Evolutionary conservation across 1,284 basidiomycete genomes (phyloP).

Genomic region (Caloboletus firmus): DNA sequence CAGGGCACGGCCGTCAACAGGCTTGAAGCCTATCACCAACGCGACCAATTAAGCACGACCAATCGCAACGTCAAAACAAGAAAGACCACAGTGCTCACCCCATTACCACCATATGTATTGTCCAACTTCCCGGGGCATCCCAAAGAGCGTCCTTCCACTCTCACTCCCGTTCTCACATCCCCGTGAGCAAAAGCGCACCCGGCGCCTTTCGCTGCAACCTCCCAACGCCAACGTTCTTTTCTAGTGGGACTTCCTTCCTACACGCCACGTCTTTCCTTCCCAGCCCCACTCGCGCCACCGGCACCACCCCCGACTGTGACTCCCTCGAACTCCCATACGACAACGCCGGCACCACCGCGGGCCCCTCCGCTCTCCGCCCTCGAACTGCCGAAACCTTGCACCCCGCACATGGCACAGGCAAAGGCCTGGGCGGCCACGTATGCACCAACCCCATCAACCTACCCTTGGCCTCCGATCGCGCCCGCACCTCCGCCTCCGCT

Average conservation of each 20-base stretch:
- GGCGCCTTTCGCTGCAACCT: constrained; percentile 4
- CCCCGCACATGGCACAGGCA: constrained; percentile 1
- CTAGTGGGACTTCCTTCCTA: not conserved
- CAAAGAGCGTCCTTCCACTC: not conserved
- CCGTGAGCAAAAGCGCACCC: not conserved
- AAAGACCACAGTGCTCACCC: constrained; percentile 3
- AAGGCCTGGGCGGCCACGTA: constrained; percentile 26
- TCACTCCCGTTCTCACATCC: not conserved
- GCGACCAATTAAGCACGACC: not conserved
- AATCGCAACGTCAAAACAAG: not conserved
- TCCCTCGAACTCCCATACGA: constrained; percentile 17
- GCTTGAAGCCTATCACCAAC: not conserved
- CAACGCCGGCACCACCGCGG: constrained; percentile 6
- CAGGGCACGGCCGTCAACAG: not conserved
- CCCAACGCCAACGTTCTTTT: constrained; percentile 7
- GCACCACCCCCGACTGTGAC: not conserved
- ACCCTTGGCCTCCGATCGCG: constrained; percentile 3
- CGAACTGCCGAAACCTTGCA: constrained; percentile 2
- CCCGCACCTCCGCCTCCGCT: not conserved
- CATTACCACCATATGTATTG: not conserved
- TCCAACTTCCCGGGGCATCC: not conserved
- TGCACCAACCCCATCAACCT: constrained; percentile 11
- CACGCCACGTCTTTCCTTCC: not conserved
- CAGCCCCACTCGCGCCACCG: not conserved
- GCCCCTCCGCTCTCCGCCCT: not conserved